Percentiles rank a stretch among this genome's conserved stretches.
Conservation (phyloP, 208 protist genomes). For the Leishmania amazonensis region DNA sequence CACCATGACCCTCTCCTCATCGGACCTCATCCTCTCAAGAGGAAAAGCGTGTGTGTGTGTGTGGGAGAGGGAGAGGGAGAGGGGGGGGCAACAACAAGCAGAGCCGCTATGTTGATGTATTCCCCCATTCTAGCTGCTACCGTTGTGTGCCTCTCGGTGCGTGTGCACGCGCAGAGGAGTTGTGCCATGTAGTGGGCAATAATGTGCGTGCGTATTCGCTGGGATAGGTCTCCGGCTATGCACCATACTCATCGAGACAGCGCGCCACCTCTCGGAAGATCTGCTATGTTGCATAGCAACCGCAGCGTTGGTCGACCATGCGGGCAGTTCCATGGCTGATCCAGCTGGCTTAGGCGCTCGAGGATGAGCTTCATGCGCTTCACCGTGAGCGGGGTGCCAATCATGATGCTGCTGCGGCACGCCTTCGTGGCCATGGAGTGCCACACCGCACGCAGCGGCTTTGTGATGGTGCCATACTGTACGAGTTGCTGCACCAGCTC, state of each 20-base stretch:
- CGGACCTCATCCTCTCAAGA: too few relatives aligned
- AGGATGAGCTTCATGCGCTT: constrained; percentile 86
- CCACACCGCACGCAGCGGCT: constrained; percentile 79
- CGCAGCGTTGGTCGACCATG: constrained; percentile 93
- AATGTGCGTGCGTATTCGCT: background rate
- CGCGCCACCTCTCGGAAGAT: constrained; percentile 12
- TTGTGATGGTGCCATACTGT: constrained; percentile 58
- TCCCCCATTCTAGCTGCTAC: background rate
- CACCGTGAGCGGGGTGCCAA: constrained; percentile 81
- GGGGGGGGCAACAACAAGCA: background rate
- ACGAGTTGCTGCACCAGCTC: constrained; percentile 88
- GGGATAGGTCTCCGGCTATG: background rate
- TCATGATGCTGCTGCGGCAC: constrained; percentile 94
- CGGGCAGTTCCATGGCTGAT: constrained; percentile 95
- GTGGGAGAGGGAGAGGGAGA: too few relatives aligned
- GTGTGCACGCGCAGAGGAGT: constrained; percentile 3
- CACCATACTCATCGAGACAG: background rate
- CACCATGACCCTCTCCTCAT: background rate
- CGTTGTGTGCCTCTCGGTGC: constrained; percentile 18
- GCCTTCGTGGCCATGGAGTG: constrained; percentile 93
- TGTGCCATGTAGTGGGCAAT: background rate
- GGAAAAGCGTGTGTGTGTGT: background rate
- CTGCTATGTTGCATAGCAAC: constrained; percentile 49
- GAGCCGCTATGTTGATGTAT: background rate
- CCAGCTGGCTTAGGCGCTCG: constrained; percentile 64